Base-by-base conservation (phyloP, 2,329 filamentous ascomycete genomes). In the Hypoxylon sp. region DNA sequence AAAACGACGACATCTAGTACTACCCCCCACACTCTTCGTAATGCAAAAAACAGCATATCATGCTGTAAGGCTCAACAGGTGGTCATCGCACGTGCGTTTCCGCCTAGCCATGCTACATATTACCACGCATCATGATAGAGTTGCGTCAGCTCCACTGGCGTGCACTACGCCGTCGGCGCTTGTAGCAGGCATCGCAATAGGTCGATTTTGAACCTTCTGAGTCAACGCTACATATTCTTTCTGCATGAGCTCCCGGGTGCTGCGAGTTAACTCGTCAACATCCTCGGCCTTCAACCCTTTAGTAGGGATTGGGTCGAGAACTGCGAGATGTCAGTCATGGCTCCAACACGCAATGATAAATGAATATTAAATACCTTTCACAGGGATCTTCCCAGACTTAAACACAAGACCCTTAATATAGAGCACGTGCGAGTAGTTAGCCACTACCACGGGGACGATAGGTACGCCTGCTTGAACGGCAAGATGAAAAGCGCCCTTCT, bases 401-500 rank as follows among this genome's bases (percentile, higher is more conserved):
- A 95, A 95, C 43, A 87, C 82, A 73, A 87, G 77, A 48, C 84
- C 83, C 80, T 90, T 89, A 73, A 90, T 80, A 74, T 88, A 89
- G 70, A 94, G 81, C 34, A 94, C 77, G 77, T 93, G 87, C 73
- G 90, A 90, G 79, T 95, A 95, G 81, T 94, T 94, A 77, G 92
- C 91, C 30, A 89, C 87, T 50, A 94, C 91, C 36, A 97, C 87
- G 0, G 96, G 96, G 2, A 99, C 91, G 74, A 99, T 93, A 25
- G 94, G 94, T 5, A 98, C 96, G 72, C 93, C 92, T 1, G 95
- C 95, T 84, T 98, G 93, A 19, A 99, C 89, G 49, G 96, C 96
- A 34, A 99, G 86, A 80, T 99, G 95, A 81, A 99, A 99, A 50
- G 95, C 96, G 65, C 96, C 96, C 85, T 99, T 99, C 83, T 99